phyloP scores from a whole-genome alignment of 495 filamentous ascomycete genomes.

The Aspergillus incahuasiensis region DNA sequence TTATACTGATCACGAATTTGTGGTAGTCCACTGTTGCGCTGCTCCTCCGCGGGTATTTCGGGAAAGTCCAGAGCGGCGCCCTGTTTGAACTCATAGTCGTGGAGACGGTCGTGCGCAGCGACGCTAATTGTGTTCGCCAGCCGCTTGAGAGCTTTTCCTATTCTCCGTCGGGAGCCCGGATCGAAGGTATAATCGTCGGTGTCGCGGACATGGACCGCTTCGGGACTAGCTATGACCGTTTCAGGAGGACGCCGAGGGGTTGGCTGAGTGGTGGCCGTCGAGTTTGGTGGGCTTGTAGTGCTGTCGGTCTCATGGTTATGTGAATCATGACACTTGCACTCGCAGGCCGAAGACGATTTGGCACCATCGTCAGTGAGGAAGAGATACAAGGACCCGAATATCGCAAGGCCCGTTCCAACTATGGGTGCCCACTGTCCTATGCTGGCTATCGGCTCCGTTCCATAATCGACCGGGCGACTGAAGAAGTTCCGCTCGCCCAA shows the following conservation, averaged over 20 bases:
- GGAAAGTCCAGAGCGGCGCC: background rate
- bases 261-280: background rate
- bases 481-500: conserved; percentile 1
- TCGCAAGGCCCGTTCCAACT: background rate
- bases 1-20: conserved; percentile 1
- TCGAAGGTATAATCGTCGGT: background rate
- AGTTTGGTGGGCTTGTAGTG: background rate
- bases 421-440: conserved; percentile 5
- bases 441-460: conserved; percentile 1
- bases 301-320: background rate
- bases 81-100: background rate
- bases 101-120: background rate
- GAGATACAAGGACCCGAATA: background rate
- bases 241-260: background rate
- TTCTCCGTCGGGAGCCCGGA: background rate
- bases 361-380: background rate
- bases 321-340: background rate
- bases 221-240: background rate
- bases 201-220: background rate
- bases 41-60: background rate
- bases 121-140: background rate
- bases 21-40: background rate
- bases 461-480: background rate
- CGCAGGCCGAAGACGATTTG: background rate
- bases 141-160: background rate